These are phyloP conservation scores for Antitrichia curtipendula DNA, from an alignment of 225 moss, liverwort and hornwort genomes.

Conservation along the genomic window DNA sequence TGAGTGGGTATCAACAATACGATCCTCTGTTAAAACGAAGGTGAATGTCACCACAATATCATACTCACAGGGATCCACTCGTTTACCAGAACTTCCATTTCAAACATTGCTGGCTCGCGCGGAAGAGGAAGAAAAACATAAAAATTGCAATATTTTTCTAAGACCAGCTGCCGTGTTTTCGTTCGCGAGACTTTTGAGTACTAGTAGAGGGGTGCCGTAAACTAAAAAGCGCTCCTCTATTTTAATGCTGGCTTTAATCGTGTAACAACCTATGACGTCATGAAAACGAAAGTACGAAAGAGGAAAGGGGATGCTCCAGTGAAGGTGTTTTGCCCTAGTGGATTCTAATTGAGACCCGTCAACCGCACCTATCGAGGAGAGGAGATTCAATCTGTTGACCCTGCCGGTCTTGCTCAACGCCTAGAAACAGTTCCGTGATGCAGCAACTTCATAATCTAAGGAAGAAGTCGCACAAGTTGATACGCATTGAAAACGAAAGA, in stretches of 20 bases:
- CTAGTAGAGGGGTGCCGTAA: neutral
- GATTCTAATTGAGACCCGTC: neutral
- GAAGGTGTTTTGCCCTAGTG: neutral
- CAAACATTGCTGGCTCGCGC: neutral
- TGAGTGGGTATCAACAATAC: neutral
- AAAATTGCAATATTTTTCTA: neutral
- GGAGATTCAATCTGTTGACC: neutral
- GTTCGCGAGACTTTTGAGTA: neutral
- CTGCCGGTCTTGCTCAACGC: neutral
- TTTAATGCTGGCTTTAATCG: neutral
- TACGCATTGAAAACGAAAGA: neutral
- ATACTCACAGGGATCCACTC: neutral
- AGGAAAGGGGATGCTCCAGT: neutral
- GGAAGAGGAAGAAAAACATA: neutral
- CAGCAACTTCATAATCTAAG: neutral
- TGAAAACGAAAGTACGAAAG: neutral
- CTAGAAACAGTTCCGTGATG: neutral
- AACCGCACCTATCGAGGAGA: neutral
- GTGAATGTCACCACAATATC: neutral
- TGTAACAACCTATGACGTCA: neutral
- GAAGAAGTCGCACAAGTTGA: neutral
- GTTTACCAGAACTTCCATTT: neutral
- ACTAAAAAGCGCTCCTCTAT: neutral
- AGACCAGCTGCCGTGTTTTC: neutral
- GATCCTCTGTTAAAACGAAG: neutral